These are phyloP conservation scores for Agaricus subrufescens DNA, from an alignment of 768 basidiomycete genomes.

Conservation along the genomic window DNA sequence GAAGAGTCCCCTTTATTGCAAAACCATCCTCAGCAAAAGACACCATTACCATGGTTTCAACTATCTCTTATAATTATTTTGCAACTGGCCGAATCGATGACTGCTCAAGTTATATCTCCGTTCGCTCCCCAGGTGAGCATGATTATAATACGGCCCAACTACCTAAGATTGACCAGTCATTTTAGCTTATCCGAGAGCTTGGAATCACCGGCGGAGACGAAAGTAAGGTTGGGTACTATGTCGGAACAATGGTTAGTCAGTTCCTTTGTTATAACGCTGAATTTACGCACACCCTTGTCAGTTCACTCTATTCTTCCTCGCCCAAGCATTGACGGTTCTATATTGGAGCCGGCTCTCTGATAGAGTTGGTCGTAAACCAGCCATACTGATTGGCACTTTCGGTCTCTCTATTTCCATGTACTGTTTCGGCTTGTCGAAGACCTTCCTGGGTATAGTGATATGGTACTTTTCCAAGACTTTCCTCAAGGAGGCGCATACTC, in stretches of 20 bases:
- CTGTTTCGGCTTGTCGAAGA: constrained; percentile 67
- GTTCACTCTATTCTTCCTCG: constrained; percentile 79
- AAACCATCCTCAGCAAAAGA: constrained; percentile 31
- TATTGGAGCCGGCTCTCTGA: constrained; percentile 77
- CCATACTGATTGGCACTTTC: constrained; percentile 60
- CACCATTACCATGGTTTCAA: constrained; percentile 69
- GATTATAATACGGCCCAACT: not conserved
- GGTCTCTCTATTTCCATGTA: constrained; percentile 69
- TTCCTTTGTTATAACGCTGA: not conserved
- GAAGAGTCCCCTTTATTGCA: constrained; percentile 62
- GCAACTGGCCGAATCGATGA: constrained; percentile 74
- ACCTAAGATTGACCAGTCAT: not conserved
- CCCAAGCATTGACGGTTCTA: constrained; percentile 67
- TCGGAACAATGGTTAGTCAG: constrained; percentile 58
- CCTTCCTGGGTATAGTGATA: constrained; percentile 59
- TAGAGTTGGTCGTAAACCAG: constrained; percentile 70
- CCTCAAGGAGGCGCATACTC: not conserved
- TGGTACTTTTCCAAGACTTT: constrained; percentile 24
- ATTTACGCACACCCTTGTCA: constrained; percentile 18
- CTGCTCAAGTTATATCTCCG: constrained; percentile 71
- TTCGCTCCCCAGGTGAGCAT: constrained; percentile 64
- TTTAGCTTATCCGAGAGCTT: constrained; percentile 58
- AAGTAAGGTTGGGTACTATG: constrained; percentile 69
- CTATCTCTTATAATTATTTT: constrained; percentile 65
- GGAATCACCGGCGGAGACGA: constrained; percentile 70